Conservation (phyloP, 2,329 filamentous ascomycete species). For the Xylariaceae sp. region DNA sequence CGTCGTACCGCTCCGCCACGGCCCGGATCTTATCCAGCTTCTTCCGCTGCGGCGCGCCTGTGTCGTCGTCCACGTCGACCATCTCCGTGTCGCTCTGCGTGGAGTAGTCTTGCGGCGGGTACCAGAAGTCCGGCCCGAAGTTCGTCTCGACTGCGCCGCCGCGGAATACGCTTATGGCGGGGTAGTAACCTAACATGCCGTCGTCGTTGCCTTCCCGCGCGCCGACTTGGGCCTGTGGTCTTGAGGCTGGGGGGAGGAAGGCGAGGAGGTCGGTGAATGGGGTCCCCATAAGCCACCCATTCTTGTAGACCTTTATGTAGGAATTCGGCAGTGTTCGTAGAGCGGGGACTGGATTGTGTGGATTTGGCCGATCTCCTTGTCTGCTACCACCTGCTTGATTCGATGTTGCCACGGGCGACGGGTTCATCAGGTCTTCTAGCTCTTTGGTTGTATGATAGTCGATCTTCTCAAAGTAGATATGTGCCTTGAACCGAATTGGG, state of each 20-base stretch:
- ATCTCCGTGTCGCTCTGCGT: constrained; percentile 46
- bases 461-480: constrained; percentile 89
- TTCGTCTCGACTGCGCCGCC: constrained; percentile 90
- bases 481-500: constrained; percentile 88
- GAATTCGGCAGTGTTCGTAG: constrained; percentile 83
- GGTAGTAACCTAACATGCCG: constrained; percentile 92
- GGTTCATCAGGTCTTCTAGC: constrained; percentile 78
- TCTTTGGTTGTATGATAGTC: constrained; percentile 86
- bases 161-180: constrained; percentile 85
- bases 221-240: constrained; percentile 64
- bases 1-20: constrained; percentile 74
- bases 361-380: constrained; percentile 56
- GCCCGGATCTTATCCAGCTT: constrained; percentile 46
- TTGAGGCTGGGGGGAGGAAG: constrained; percentile 86
- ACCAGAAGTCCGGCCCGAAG: constrained; percentile 93
- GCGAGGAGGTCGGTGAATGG: constrained; percentile 83
- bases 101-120: constrained; percentile 54
- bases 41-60: constrained; percentile 13
- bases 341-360: constrained; percentile 68
- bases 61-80: constrained; percentile 36
- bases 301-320: constrained; percentile 86
- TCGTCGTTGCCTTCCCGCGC: constrained; percentile 87
- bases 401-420: constrained; percentile 48
- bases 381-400: constrained; percentile 35
- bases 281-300: constrained; percentile 79